Conservation (phyloP, 2,329 filamentous ascomycete species). For the Botrytis elliptica region DNA sequence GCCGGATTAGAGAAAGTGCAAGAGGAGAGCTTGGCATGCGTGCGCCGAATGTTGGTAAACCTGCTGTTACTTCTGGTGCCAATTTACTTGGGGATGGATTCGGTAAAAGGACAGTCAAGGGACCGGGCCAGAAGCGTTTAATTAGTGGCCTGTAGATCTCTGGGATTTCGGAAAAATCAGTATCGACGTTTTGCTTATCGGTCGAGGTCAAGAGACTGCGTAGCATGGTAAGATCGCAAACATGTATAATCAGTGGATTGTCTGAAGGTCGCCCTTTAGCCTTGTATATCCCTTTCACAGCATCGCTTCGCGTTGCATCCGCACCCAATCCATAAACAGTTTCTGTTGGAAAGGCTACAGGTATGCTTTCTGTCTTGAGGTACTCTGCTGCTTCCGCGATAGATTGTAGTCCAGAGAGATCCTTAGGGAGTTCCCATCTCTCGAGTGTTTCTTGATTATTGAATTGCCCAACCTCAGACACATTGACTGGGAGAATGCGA, state of each 20-base stretch:
- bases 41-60: conserved; percentile 79
- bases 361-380: conserved; percentile 43
- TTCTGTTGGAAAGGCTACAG: conserved; percentile 95
- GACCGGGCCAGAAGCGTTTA: conserved; percentile 86
- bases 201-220: conserved; percentile 29
- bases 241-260: conserved; percentile 92
- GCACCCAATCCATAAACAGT: conserved; percentile 97
- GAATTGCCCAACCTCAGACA: conserved; percentile 31
- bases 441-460: conserved; percentile 31
- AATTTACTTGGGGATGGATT: conserved; percentile 68
- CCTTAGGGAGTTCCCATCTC: conserved; percentile 32
- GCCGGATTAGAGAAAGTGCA: conserved; percentile 82
- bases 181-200: conserved; percentile 35
- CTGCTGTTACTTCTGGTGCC: conserved; percentile 89
- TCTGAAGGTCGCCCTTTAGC: conserved; percentile 90
- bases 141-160: conserved; percentile 70
- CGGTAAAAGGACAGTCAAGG: conserved; percentile 84
- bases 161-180: conserved; percentile 32
- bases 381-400: conserved; percentile 35
- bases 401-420: conserved; percentile 23
- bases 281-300: conserved; percentile 87
- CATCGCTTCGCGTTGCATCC: conserved; percentile 80
- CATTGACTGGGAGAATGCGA: conserved; percentile 31
- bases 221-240: conserved; percentile 63
- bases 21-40: conserved; percentile 84